Percentiles rank a stretch among this genome's conserved stretches.
These are phyloP conservation scores for Rhodotorula babjevae DNA, from an alignment of 768 basidiomycete genomes.

Conservation along the genomic window DNA sequence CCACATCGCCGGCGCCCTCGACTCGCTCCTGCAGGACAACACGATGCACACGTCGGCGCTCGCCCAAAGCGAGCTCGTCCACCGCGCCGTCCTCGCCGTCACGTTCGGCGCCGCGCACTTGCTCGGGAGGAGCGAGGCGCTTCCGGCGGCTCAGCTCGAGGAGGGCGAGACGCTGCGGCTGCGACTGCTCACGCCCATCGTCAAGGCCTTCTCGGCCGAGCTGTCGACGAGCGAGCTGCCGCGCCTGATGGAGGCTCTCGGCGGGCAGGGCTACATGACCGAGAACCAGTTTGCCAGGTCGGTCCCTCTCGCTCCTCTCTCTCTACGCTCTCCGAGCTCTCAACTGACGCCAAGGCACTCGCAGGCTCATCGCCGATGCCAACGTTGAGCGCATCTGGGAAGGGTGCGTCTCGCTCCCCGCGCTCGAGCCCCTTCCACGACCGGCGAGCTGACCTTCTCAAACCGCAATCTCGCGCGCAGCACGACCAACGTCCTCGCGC, in stretches of 20 bases:
- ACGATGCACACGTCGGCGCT: conserved; percentile 64
- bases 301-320: not conserved
- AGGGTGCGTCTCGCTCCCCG: conserved; percentile 43
- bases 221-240: conserved; percentile 63
- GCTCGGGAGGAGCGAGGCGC: conserved; percentile 61
- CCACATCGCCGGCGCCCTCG: conserved; percentile 49
- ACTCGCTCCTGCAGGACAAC: conserved; percentile 54
- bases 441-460: not conserved
- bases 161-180: conserved; percentile 54
- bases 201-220: conserved; percentile 67
- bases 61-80: conserved; percentile 59
- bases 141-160: conserved; percentile 40
- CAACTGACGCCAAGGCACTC: conserved; percentile 40
- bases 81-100: conserved; percentile 64
- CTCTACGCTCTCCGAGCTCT: not conserved
- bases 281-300: conserved; percentile 64
- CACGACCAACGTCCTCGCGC: conserved; percentile 57
- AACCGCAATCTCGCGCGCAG: not conserved
- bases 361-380: conserved; percentile 57
- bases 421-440: conserved; percentile 39
- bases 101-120: conserved; percentile 59
- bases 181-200: conserved; percentile 62
- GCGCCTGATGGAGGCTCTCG: conserved; percentile 67
- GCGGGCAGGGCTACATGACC: conserved; percentile 79
- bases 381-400: conserved; percentile 81